Base-by-base conservation (phyloP, 1,284 basidiomycete species). In the Ustilago trichophora region DNA sequence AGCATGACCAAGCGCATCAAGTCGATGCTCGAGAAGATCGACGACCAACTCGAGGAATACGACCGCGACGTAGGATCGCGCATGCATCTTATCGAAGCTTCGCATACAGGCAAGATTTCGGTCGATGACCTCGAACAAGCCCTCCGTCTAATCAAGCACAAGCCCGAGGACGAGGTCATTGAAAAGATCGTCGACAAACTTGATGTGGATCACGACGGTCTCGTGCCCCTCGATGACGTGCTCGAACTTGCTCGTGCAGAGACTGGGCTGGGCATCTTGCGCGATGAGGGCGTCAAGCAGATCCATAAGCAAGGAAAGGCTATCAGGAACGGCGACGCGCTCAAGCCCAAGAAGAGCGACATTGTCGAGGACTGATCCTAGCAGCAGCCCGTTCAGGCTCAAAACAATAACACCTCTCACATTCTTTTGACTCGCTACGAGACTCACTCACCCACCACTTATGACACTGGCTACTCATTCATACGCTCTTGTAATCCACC, bases 151-250 rank as follows among this genome's bases (percentile, higher is more conserved):
- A 98, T 98, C 85, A 92, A 92, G 84, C 96, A 98, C 83, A 76
- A 82, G 46, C 95, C 94, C 3, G 89, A 92, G 51, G 92, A 95
- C 57, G 91, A 93, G 64, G 88, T 92, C n/a, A 90, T 92, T 19
- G 89, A 91, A 66, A 88, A 87, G 43, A 88, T 98, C 34, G 89
- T 95, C 55, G 89, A 93, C 79, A 98, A 98, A 84, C 85, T 98
- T 72, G 96, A 98, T 81, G 90, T 92, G 5, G 95, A 98, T 83
- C 89, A 92, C 83, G 95, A 98, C 78, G 94, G 95, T 0, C 94
- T 90, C 76, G 93, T 98, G 58, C 80, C 80, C 8, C 34, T 82
- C 13, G 77, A 82, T 34, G 81, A 84, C 35, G 81, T 84, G 18
- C 49, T 84, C 15, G 78, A 77, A 51, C 69, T 84, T 12, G 82